phyloP scores from a whole-genome alignment of 768 basidiomycete genomes.

The Serendipita indica region DNA sequence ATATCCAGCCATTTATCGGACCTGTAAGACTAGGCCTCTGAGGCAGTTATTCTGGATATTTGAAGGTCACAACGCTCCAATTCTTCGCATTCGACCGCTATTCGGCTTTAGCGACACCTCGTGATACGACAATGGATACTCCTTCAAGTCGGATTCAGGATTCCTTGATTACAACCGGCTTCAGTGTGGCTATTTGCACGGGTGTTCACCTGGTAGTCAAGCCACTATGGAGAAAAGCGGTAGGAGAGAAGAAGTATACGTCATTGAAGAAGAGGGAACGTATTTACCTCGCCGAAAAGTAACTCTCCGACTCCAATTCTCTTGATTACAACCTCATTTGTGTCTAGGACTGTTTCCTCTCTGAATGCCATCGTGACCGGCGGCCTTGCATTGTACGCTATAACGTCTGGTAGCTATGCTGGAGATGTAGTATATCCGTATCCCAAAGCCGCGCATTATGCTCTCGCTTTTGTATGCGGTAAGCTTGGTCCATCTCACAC shows the following conservation, averaged over 20 bases:
- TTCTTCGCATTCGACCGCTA: too few species aligned
- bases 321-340: background rate
- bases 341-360: background rate
- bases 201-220: background rate
- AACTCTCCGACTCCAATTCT: background rate
- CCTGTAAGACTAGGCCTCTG: too few species aligned
- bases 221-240: background rate
- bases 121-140: too few species aligned
- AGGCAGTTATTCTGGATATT: too few species aligned
- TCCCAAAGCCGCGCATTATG: background rate
- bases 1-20: too few species aligned
- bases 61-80: too few species aligned
- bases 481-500: background rate
- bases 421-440: conserved; percentile 1
- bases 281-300: conserved; percentile 5
- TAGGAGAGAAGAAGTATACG: background rate
- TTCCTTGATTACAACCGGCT: background rate
- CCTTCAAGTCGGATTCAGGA: background rate
- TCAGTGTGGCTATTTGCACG: background rate
- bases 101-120: too few species aligned
- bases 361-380: background rate
- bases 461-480: background rate
- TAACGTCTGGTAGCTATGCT: background rate
- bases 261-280: background rate
- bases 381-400: background rate